Percentiles rank a stretch among this genome's conserved stretches.
These are phyloP conservation scores for Yamadazyma sp. DNA, from an alignment of 805 yeast species.

Conservation along the genomic window DNA sequence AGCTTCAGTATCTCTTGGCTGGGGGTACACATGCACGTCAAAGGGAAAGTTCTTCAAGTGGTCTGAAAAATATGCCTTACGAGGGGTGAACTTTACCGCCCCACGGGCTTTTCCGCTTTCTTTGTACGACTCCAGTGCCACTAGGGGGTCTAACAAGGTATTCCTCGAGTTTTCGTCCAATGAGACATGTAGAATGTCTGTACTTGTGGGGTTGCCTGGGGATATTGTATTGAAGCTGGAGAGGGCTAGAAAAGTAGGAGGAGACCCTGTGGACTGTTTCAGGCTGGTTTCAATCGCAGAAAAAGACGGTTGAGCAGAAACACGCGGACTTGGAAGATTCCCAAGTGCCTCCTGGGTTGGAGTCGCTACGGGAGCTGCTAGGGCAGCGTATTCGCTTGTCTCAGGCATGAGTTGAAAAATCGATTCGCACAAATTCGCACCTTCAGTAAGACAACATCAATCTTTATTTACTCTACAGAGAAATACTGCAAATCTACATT, in stretches of 20 bases:
- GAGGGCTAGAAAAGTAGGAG: not conserved
- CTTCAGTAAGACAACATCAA: no score
- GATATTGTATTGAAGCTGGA: not conserved
- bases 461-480: no score
- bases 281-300: no score
- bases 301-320: no score
- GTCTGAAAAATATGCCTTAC: not conserved
- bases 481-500: not conserved
- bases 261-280: no score
- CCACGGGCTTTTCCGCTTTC: conserved; percentile 62
- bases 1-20: not conserved
- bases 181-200: conserved; percentile 2
- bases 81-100: conserved; percentile 60
- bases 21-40: not conserved
- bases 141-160: conserved; percentile 3
- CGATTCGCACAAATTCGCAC: no score
- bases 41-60: not conserved
- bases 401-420: no score
- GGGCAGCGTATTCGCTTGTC: no score
- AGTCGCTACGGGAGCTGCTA: no score
- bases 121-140: conserved; percentile 22
- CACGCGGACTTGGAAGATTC: no score
- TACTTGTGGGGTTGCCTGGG: not conserved
- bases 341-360: no score
- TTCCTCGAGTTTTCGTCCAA: not conserved